These are phyloP conservation scores for Verbena officinalis DNA, from an alignment of 257 asterid species.

Conservation along the genomic window DNA sequence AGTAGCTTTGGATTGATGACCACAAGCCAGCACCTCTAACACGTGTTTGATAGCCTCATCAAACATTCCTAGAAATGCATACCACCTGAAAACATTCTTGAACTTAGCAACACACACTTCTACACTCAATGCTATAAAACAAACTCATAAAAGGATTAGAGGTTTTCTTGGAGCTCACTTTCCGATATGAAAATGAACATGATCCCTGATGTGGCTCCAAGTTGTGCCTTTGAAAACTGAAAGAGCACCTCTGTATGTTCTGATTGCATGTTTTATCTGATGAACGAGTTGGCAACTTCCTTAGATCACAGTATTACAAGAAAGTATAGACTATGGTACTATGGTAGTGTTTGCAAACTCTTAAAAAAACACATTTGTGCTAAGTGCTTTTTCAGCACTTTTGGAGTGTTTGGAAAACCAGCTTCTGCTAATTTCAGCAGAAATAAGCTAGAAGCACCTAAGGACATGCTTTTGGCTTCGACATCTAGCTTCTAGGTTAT, in stretches of 20 bases:
- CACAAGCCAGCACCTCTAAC: constrained; percentile 83
- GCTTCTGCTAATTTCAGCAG: too few relatives aligned
- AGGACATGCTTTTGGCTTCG: too few relatives aligned
- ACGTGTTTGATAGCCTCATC: constrained; percentile 87
- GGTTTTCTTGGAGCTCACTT: constrained; percentile 56
- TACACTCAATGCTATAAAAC: constrained; percentile 5
- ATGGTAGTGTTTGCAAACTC: too few relatives aligned
- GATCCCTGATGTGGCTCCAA: constrained; percentile 94
- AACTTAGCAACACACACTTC: constrained; percentile 30
- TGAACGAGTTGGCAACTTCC: constrained; percentile 32
- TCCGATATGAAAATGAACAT: constrained; percentile 96
- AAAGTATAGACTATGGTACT: constrained; percentile 24
- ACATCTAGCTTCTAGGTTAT: too few relatives aligned
- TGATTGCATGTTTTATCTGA: constrained; percentile 95
- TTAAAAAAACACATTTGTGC: too few relatives aligned
- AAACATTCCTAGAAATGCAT: constrained; percentile 82
- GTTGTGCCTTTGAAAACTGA: constrained; percentile 81
- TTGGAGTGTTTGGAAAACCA: too few relatives aligned
- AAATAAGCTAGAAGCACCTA: too few relatives aligned
- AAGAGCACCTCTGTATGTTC: constrained; percentile 91
- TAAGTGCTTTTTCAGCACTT: too few relatives aligned
- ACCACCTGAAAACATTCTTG: constrained; percentile 76
- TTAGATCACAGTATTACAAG: constrained; percentile 30
- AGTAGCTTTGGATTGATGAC: constrained; percentile 84
- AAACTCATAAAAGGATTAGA: constrained; percentile 6